A percentile compares a stretch with the other conserved stretches of the same genome.
phyloP scores from a whole-genome alignment of 2,329 filamentous ascomycete genomes.

The Aspergillus pseudoglaucus region DNA sequence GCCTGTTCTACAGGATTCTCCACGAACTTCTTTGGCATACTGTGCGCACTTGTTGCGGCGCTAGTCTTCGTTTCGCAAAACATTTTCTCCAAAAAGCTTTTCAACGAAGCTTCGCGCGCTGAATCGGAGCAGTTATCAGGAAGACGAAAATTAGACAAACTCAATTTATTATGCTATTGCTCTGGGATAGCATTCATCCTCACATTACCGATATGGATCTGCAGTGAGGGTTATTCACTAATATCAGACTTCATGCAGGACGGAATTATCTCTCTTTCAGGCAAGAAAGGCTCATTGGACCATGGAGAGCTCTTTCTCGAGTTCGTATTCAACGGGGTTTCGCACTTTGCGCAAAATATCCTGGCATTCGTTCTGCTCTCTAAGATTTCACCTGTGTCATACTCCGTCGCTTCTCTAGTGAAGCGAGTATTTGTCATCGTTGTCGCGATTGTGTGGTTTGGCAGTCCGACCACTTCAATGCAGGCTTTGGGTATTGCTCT shows the following conservation, averaged over 20 bases:
- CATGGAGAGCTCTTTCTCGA: constrained; percentile 63
- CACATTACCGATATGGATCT: constrained; percentile 87
- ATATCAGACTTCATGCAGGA: constrained; percentile 72
- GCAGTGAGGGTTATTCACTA: constrained; percentile 75
- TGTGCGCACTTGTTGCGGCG: constrained; percentile 83
- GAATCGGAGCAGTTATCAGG: constrained; percentile 64
- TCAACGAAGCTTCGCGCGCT: constrained; percentile 84
- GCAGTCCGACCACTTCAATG: constrained; percentile 73
- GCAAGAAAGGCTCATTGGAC: constrained; percentile 66
- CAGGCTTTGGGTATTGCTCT: constrained; percentile 81
- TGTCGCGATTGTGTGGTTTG: constrained; percentile 93
- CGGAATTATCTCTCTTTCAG: constrained; percentile 68
- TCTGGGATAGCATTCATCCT: constrained; percentile 85
- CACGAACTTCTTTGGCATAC: constrained; percentile 81
- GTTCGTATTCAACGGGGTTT: constrained; percentile 93
- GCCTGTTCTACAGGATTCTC: constrained; percentile 89
- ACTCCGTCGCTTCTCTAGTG: constrained; percentile 90
- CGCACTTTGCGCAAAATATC: constrained; percentile 95
- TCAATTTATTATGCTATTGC: constrained; percentile 96
- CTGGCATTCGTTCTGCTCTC: constrained; percentile 88
- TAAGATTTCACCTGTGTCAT: constrained; percentile 91
- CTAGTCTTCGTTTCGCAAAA: constrained; percentile 97
- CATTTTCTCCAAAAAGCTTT: constrained; percentile 95
- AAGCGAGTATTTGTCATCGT: constrained; percentile 97
- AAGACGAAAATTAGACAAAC: constrained; percentile 82